Percentiles rank a stretch among this genome's conserved stretches.
Conservation (phyloP, 2,329 filamentous ascomycete genomes). For the Emergomyces africanus region DNA sequence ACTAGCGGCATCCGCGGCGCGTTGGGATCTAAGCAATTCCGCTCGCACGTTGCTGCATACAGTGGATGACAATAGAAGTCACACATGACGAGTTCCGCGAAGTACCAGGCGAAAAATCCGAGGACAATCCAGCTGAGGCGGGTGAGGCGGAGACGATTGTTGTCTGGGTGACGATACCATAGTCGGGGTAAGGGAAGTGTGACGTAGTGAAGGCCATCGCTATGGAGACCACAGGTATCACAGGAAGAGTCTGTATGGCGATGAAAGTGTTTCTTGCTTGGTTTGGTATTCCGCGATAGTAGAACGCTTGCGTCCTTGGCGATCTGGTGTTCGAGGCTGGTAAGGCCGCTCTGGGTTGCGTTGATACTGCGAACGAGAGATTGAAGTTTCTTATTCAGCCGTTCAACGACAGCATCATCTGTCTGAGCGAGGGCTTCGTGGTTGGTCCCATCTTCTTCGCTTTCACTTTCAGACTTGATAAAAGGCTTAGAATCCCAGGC, state of each 20-base stretch:
- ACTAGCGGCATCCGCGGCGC: constrained; percentile 44
- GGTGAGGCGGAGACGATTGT: constrained; percentile 22
- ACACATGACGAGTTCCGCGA: constrained; percentile 37
- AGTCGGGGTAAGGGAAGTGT: constrained; percentile 25
- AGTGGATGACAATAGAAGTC: constrained; percentile 40
- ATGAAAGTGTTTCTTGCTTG: constrained; percentile 5
- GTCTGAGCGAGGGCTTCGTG: background rate
- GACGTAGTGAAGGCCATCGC: constrained; percentile 19
- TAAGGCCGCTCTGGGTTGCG: constrained; percentile 28
- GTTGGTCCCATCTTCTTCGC: background rate
- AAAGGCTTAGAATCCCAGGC: constrained; percentile 15
- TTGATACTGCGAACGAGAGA: constrained; percentile 29
- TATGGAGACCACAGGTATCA: constrained; percentile 14
- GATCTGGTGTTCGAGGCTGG: constrained; percentile 27
- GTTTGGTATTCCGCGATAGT: constrained; percentile 8
- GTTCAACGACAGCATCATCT: constrained; percentile 23
- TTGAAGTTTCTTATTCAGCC: constrained; percentile 27
- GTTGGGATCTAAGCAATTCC: constrained; percentile 38
- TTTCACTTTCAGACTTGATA: constrained; percentile 3
- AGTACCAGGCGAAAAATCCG: constrained; percentile 35
- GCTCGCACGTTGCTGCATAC: constrained; percentile 36
- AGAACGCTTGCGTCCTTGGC: constrained; percentile 14
- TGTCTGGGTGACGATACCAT: constrained; percentile 20
- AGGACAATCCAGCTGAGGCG: constrained; percentile 28
- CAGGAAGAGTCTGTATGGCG: constrained; percentile 10